phyloP scores from a whole-genome alignment of 495 filamentous ascomycete genomes.

The Aspergillus haitiensis region DNA sequence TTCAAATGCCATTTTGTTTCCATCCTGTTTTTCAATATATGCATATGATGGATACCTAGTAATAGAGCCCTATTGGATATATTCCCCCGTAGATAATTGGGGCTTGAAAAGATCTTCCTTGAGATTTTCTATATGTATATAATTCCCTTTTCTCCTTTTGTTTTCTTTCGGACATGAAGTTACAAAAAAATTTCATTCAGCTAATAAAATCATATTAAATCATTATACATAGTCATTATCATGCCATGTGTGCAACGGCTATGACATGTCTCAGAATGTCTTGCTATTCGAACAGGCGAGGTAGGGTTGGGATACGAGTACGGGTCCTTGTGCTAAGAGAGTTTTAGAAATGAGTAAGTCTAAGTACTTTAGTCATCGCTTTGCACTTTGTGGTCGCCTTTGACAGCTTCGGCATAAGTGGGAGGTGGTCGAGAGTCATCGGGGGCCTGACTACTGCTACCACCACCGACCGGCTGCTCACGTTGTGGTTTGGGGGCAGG shows the following conservation, averaged over 20 bases:
- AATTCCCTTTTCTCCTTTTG: neutral
- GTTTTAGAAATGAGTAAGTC: neutral
- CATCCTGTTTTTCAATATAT: too few relatives aligned
- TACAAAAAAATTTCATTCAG: neutral
- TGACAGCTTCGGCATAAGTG: conserved; percentile 81
- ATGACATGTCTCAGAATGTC: neutral
- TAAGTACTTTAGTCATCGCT: conserved; percentile 45
- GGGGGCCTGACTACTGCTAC: conserved; percentile 37
- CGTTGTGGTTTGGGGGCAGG: conserved; percentile 29
- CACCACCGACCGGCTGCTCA: conserved; percentile 27
- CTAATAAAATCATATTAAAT: neutral
- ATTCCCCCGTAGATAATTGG: too few relatives aligned
- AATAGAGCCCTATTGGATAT: too few relatives aligned
- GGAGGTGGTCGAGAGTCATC: conserved; percentile 56
- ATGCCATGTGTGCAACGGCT: neutral
- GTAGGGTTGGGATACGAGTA: neutral
- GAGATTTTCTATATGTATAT: neutral
- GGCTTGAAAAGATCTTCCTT: too few relatives aligned
- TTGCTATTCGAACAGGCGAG: neutral
- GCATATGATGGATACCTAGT: too few relatives aligned
- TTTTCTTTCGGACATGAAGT: neutral
- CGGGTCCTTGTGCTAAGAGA: neutral
- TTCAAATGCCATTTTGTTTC: too few relatives aligned
- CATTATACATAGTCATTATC: neutral
- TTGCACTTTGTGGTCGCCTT: conserved; percentile 88